A percentile compares a stretch with the other conserved stretches of the same genome.
Conservation (phyloP, 345 rosid species). For the Arabis hirsuta region DNA sequence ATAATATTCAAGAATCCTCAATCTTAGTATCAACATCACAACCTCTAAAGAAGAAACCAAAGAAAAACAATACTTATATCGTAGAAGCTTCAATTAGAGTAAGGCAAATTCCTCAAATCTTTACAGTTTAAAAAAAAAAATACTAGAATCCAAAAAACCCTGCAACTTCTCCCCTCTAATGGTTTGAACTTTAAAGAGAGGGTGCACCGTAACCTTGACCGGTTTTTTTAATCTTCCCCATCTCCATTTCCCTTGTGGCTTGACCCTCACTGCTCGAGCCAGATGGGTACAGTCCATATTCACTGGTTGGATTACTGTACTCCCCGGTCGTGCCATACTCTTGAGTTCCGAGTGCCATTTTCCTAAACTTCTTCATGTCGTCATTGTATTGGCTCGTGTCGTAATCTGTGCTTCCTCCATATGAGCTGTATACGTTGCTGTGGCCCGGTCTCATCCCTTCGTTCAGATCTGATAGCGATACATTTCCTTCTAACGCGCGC, state of each 20-base stretch:
- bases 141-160: constrained; percentile 3
- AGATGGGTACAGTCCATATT: constrained; percentile 65
- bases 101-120: constrained; percentile 39
- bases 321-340: constrained; percentile 65
- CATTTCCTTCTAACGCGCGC: constrained; percentile 75
- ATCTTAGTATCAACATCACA: constrained; percentile 25
- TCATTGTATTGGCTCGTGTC: constrained; percentile 76
- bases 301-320: constrained; percentile 67
- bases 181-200: constrained; percentile 33
- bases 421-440: constrained; percentile 58
- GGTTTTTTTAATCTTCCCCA: constrained; percentile 57
- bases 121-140: constrained; percentile 34
- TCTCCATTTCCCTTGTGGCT: constrained; percentile 70
- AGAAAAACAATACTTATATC: constrained; percentile 19
- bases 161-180: constrained; percentile 22
- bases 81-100: constrained; percentile 34
- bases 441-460: constrained; percentile 83
- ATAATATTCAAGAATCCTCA: constrained; percentile 27
- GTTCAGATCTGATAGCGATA: constrained; percentile 65
- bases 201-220: constrained; percentile 57
- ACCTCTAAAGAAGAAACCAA: constrained; percentile 15
- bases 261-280: constrained; percentile 81
- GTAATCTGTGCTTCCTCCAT: constrained; percentile 75
- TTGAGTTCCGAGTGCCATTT: constrained; percentile 70
- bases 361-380: constrained; percentile 76